Evolutionary conservation across 2,329 filamentous ascomycete species (phyloP).

Genomic region (Claviceps pazoutovae): DNA sequence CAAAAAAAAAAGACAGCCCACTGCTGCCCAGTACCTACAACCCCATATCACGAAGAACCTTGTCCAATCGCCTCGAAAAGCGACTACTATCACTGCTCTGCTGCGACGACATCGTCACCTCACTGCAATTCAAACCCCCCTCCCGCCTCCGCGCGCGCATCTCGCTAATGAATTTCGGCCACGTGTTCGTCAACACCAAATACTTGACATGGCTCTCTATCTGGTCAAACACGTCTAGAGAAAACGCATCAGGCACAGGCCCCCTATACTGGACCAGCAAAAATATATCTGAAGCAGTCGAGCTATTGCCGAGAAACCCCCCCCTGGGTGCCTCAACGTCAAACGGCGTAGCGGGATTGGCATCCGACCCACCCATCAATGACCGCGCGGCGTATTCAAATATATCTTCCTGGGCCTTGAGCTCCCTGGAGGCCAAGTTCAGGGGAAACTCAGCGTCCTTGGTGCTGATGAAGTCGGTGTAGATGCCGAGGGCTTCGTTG

Average conservation of each 20-base stretch:
- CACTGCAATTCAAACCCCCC: conserved; percentile 6
- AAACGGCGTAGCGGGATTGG: conserved; percentile 24
- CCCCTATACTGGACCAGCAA: conserved; percentile 23
- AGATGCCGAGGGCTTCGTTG: conserved; percentile 45
- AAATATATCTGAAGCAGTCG: conserved; percentile 34
- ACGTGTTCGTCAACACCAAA: conserved; percentile 53
- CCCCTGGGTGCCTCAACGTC: conserved; percentile 9
- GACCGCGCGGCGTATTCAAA: conserved; percentile 37
- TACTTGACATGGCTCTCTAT: conserved; percentile 47
- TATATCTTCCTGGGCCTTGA: conserved; percentile 34
- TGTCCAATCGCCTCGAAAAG: conserved; percentile 1
- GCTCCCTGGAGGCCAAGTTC: conserved; percentile 43
- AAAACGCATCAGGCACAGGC: conserved; percentile 33
- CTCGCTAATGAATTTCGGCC: conserved; percentile 38
- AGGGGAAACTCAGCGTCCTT: conserved; percentile 48
- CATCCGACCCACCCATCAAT: conserved; percentile 24
- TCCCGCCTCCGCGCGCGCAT: conserved; percentile 8
- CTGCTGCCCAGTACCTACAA: background rate
- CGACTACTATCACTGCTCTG: background rate
- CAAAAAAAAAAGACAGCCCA: background rate
- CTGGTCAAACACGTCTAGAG: conserved; percentile 38
- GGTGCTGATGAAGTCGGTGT: conserved; percentile 43
- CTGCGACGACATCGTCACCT: background rate
- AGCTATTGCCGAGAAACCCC: conserved; percentile 15
- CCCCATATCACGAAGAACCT: conserved; percentile 1